Base-by-base conservation (phyloP, 31 red algal species). In the Asparagopsis taxiformis region DNA sequence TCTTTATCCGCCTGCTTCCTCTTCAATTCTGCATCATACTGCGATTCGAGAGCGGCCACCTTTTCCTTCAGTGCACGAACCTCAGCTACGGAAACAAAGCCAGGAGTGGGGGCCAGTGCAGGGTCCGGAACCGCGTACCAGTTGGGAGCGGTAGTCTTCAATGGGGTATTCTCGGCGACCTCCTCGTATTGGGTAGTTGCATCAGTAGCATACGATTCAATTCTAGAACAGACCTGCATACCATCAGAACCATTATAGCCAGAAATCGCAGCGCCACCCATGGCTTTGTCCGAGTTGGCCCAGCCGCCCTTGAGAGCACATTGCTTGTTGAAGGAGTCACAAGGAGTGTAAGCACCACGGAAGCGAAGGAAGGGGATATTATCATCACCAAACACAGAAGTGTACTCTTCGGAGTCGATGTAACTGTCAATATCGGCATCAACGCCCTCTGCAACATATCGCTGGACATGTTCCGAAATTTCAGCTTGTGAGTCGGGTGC, bases 351-450 rank as follows among this genome's bases (percentile, higher is more conserved):
- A 7, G 79, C 77, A 25, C 88, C 88, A 33, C 88, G 77, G 78
- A 91, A 91, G 56, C 75, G 76, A 26, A 81, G 41, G 65, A 71
- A 84, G 0, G 88, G 88, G 33, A 91, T 72, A 9, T 62, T 81
- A 51, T 91, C 77, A 8, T 84, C 79, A 0, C 88, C 88, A 70
- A 97, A 97, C 31, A 88, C 88, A 17, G 73, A 67, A 43, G 56
- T 57, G 57, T 97, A 97, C 70, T 97, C 94, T 34, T 76, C 72
- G 26, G 75, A 85, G 56, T 91, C 94, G 41, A 97, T 79, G 72
- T 85, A 82, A 28, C 68, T 69, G 61, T 97, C 94, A 57, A 97
- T 91, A 15, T 84, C 76, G 17, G 86, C 87, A 59, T 97, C 94
- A 35, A 84, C 90, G 25, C 94, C 94, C 0, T 88, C 31, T 36